These are phyloP conservation scores for Boletus calvinii DNA, from an alignment of 1,284 basidiomycete genomes.

Conservation along the genomic window DNA sequence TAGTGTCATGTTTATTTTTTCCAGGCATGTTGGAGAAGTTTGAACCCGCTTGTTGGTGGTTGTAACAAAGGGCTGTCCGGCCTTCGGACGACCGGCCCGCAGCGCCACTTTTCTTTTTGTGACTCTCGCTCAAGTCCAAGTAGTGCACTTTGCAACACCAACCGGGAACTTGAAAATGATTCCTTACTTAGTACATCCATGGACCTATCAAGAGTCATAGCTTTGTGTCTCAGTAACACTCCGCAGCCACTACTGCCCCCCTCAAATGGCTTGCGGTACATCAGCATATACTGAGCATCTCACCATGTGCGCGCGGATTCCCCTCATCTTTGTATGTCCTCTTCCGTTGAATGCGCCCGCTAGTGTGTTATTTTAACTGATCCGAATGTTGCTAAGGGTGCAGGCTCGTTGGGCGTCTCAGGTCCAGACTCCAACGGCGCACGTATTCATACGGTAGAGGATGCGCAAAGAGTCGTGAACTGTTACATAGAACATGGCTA, in stretches of 20 bases:
- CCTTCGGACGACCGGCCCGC: neutral
- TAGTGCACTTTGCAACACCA: no score
- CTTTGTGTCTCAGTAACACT: no score
- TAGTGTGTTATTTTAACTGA: neutral
- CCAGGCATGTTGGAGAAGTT: neutral
- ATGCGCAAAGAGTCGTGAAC: slow-evolving; percentile 25
- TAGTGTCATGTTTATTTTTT: neutral
- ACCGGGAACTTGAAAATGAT: no score
- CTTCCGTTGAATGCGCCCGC: neutral
- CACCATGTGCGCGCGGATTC: slow-evolving; percentile 13
- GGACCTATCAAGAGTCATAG: no score
- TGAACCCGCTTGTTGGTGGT: neutral
- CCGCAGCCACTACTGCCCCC: no score
- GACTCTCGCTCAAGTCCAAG: no score
- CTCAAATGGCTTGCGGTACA: neutral
- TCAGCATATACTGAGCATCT: neutral
- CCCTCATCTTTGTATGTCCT: slow-evolving; percentile 15
- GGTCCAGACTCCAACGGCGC: slow-evolving; percentile 24
- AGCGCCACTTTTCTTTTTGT: neutral
- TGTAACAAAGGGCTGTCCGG: neutral
- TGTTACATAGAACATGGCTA: slow-evolving; percentile 25
- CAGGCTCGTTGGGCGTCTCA: slow-evolving; percentile 18
- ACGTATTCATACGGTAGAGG: slow-evolving; percentile 25
- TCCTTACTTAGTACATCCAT: no score
- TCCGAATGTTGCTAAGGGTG: slow-evolving; percentile 10